Percentiles rank a stretch among this genome's conserved stretches.
Conservation (phyloP, 2,329 filamentous ascomycete species). For the Beauveria medogensis region DNA sequence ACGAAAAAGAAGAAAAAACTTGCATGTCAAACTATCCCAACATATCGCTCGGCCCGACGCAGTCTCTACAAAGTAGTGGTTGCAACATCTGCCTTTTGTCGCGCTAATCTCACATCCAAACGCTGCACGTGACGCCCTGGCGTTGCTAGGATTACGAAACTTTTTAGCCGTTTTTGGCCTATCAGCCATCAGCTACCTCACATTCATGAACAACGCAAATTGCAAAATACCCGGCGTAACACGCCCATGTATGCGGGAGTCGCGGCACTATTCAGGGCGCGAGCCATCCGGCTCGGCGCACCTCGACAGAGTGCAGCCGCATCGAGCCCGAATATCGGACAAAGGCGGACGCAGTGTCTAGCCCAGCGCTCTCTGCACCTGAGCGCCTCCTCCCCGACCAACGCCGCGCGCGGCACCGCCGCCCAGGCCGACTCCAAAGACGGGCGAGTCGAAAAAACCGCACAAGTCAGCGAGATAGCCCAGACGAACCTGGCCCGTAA, state of each 20-base stretch:
- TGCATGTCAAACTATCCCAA: too few species aligned
- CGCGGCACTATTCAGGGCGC: slow-evolving; percentile 5
- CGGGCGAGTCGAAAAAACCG: neutral
- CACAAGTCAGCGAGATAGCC: neutral
- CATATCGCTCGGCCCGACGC: too few species aligned
- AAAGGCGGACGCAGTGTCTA: neutral
- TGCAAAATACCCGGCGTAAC: neutral
- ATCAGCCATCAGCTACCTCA: neutral
- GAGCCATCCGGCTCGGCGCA: neutral
- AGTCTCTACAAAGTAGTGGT: neutral
- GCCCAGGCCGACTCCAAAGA: neutral
- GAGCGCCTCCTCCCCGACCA: neutral
- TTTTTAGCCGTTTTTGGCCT: neutral
- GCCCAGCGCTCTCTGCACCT: neutral
- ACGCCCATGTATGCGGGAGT: slow-evolving; percentile 11
- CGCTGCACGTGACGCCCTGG: slow-evolving; percentile 3
- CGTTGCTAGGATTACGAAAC: neutral
- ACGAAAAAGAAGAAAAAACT: neutral
- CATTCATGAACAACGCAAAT: neutral
- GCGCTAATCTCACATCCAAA: neutral
- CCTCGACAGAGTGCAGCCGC: neutral
- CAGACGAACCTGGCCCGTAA: slow-evolving; percentile 7
- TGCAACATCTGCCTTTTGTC: neutral
- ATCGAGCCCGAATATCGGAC: neutral
- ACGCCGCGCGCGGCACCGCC: neutral